Evolutionary conservation across 495 filamentous ascomycete species (phyloP), one percentile per base, ranked within the genome.

Genomic region (Xylaria telfairii): DNA sequence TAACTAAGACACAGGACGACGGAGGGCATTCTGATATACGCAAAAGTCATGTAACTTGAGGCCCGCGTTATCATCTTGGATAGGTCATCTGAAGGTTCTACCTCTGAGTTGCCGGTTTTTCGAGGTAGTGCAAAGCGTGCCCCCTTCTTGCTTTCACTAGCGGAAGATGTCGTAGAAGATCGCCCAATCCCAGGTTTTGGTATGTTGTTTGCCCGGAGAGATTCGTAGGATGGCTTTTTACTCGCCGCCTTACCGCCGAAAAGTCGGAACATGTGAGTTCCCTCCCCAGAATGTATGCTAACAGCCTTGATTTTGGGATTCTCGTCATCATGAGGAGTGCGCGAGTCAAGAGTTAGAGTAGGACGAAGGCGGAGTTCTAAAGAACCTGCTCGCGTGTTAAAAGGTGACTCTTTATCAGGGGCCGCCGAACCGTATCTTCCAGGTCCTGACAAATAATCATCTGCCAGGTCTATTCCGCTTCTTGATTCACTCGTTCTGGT

Each of bases 31-130:
- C 94, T 96, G 78, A 98, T 94, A 76, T 96, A 96, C 21, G 95
- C 91, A 32, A 99, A 88, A 0, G 95, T 98, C 93, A 98, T 98
- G 82, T 96, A 98, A 77, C 95, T 97, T 26, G 92, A 96, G 8
- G 96, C 96, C 39, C 96, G 90, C 60, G 91, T 90, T 78, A 99
- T 95, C 96, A 99, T 99, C 82, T 97, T 95, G 2, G 94, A 93
- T n/a, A 99, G 82, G 73, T 99, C 96, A 76, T 98, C 96, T 0
- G 92, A 92, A 7, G 88, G 85, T 74, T 87, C 85, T 19, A 82
- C 78, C 8, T 79, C 77, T 6, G 81, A 78, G 13, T 72, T 72
- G 49, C 64, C 76, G 12, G 78, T 59, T 69, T 77, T 80, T 63
- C 81, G 76, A 13, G 81, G 78, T 19, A 85, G 78, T 19, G 65